Base-by-base conservation (phyloP, 2,329 filamentous ascomycete genomes). In the Verticillium klebahnii region DNA sequence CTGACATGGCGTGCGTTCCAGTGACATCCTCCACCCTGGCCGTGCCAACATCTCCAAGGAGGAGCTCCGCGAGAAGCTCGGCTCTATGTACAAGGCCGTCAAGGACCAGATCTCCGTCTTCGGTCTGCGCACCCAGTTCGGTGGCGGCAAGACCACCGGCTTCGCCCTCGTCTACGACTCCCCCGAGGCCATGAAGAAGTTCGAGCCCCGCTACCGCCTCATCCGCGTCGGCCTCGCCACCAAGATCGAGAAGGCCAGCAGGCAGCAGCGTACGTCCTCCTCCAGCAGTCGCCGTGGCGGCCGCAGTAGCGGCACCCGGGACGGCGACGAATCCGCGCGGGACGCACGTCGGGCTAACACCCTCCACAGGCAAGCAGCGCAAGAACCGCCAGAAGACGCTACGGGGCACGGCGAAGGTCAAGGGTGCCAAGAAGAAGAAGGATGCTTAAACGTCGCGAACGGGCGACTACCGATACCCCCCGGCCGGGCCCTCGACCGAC, bases 331-430 rank as follows among this genome's bases (percentile, higher is more conserved):
- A 52, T 23, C 9, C 19, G 5, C 4, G 9, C 45, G 19, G 17
- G 19, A 52, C 45, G 9, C 11, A 29, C 19, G n/a, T 52, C 15
- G 17, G 34, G 45, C 70, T 73, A 62, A 73, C 68, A 65, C 60
- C 57, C 25, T 63, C 63, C 72, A 85, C 82, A 98, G 94, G 94
- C 90, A 99, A 99, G 88, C 95, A 98, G 86, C 91, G 95, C 86
- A 99, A 99, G 92, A 99, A 99, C 92, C 89, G 94, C 82, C 89
- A 91, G 84, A 98, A 99, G 93, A 95, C 94, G 79, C 90, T 97
- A 81, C 91, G 95, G 74, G 95, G 95, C 80, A 96, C 92, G 75
- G 94, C 93, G 77, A 99, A 99, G 92, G 89, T 89, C 86, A 97
- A 97, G 92, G 93, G 93, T 80, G 89, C 89, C 78, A 88, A 89